These are phyloP conservation scores for Leccinum sublutescens DNA, from an alignment of 768 basidiomycete species.

Conservation along the genomic window DNA sequence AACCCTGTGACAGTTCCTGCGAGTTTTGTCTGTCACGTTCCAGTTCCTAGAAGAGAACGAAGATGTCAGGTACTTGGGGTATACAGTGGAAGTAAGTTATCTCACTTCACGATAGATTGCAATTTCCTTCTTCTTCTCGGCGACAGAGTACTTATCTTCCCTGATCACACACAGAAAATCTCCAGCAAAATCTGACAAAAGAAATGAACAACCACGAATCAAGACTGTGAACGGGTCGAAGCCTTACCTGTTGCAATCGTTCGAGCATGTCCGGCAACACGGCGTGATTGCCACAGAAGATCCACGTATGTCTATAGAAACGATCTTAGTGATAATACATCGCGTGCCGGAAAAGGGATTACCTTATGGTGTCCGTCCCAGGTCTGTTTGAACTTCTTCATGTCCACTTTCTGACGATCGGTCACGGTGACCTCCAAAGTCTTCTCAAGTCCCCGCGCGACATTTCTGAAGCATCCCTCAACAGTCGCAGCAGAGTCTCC, in stretches of 20 bases:
- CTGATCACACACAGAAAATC: not conserved
- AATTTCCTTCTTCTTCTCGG: not conserved
- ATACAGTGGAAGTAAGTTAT: not conserved
- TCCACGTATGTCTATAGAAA: not conserved
- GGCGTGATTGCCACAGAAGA: not conserved
- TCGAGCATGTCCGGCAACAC: not conserved
- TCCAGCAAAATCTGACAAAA: not conserved
- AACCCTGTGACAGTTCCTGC: not conserved
- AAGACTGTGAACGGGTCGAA: not conserved
- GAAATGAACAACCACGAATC: not conserved
- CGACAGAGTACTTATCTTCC: not conserved
- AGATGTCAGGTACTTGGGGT: not conserved
- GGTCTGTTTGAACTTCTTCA: not conserved
- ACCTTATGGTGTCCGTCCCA: not conserved
- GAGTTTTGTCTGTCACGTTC: not conserved
- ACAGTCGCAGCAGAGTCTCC: not conserved
- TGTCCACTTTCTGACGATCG: not conserved
- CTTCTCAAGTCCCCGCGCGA: not conserved
- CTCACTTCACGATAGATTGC: not conserved
- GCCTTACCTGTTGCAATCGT: not conserved
- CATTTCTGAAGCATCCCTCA: not conserved
- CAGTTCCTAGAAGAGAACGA: not conserved
- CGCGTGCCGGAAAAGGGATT: not conserved
- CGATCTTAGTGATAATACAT: not conserved
- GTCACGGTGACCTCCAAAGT: not conserved